phyloP scores from a whole-genome alignment of 108 stramenopile species.

The Aurantiochytrium sp. region DNA sequence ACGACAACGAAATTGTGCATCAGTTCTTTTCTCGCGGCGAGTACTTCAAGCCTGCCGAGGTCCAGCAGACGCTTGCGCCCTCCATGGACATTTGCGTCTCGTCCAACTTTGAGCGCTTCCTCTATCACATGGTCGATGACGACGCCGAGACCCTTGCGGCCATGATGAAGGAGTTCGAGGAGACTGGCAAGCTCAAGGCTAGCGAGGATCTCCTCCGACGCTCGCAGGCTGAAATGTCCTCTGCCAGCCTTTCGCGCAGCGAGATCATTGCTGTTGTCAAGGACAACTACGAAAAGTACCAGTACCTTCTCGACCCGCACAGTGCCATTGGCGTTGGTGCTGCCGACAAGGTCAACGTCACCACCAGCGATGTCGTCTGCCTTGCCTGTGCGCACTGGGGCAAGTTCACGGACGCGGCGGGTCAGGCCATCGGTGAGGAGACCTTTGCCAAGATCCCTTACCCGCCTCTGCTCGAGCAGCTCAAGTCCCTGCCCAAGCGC shows the following conservation, averaged over 20 bases:
- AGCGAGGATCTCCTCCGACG: constrained; percentile 61
- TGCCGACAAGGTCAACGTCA: constrained; percentile 51
- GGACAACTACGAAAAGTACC: constrained; percentile 64
- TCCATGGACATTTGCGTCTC: constrained; percentile 98
- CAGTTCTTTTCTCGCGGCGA: constrained; percentile 88
- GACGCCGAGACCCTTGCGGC: constrained; percentile 64
- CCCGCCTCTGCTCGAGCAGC: background rate
- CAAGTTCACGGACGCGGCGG: constrained; percentile 84
- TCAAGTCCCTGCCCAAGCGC: background rate
- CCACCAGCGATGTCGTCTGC: constrained; percentile 57
- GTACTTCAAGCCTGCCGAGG: constrained; percentile 70
- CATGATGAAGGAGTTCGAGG: constrained; percentile 86
- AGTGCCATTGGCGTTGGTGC: constrained; percentile 82
- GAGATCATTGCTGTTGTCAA: constrained; percentile 74
- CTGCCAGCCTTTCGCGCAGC: constrained; percentile 66
- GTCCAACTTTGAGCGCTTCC: constrained; percentile 94
- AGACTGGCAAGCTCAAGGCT: constrained; percentile 75
- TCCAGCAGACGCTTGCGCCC: constrained; percentile 77
- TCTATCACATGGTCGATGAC: constrained; percentile 82
- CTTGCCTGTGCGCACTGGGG: constrained; percentile 94
- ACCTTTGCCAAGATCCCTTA: background rate
- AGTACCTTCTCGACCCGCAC: constrained; percentile 94
- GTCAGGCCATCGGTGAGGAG: constrained; percentile 48
- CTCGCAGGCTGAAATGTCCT: constrained; percentile 75
- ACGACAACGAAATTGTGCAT: constrained; percentile 97